Evolutionary conservation across 495 filamentous ascomycete genomes (phyloP).

Genomic region (Tuber borchii): DNA sequence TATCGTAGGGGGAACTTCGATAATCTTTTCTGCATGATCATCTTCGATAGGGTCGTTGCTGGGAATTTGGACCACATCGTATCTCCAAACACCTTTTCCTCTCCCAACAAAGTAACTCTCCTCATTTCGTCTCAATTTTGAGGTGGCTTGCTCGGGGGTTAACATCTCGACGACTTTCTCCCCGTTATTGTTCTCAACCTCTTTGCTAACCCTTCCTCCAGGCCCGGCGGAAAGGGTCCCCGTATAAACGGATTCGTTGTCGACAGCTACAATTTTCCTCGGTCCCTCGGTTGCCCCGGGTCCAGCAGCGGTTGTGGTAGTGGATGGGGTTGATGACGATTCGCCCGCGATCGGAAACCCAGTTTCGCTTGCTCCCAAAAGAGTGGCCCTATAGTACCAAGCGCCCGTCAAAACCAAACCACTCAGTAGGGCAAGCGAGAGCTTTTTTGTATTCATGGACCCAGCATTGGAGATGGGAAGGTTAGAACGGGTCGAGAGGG

Average conservation of each 20-base stretch:
- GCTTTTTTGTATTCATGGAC: conserved; percentile 36
- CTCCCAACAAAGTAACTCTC: conserved; percentile 85
- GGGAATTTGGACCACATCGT: conserved; percentile 89
- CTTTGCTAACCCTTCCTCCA: conserved; percentile 77
- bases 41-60: conserved; percentile 98
- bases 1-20: conserved; percentile 65
- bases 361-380: conserved; percentile 15
- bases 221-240: conserved; percentile 59
- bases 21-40: conserved; percentile 94
- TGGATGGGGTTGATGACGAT: conserved; percentile 10
- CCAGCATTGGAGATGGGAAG: conserved; percentile 13
- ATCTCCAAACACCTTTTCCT: conserved; percentile 84
- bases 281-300: conserved; percentile 20
- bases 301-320: background rate
- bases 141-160: conserved; percentile 87
- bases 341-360: conserved; percentile 9
- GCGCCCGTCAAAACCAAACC: conserved; percentile 37
- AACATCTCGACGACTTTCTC: conserved; percentile 87
- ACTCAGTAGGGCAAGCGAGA: conserved; percentile 35
- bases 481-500: conserved; percentile 1
- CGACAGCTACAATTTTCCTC: conserved; percentile 61
- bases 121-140: conserved; percentile 80
- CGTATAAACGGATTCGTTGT: conserved; percentile 76
- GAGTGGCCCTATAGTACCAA: conserved; percentile 37
- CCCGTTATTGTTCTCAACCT: conserved; percentile 67